Evolutionary conservation across 345 rosid genomes (phyloP), one percentile per base, ranked within the genome.

Genomic region (Brassica juncea): DNA sequence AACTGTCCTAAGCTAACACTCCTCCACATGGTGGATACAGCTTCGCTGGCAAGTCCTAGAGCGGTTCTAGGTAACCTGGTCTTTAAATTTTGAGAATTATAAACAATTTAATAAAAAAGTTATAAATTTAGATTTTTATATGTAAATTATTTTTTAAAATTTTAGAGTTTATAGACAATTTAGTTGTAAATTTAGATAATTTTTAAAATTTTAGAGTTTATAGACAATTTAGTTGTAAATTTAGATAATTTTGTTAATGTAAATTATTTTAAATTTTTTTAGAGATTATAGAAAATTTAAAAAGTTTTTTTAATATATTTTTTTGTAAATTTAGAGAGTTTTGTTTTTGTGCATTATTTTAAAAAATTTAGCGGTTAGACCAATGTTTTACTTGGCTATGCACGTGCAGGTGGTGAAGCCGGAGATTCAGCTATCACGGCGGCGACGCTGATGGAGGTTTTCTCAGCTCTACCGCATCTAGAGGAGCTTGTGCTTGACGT

Each of bases 401-500:
- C 4, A 47, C 16, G 1, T 47, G 55, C 4, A 47, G 55, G 55
- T 47, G 1, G 5, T 47, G 92, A 89, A 4, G 49, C 86, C 0
- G 99, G 88, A 60, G 98, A 91, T 28, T 88, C 97, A 0, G 83
- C 86, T 15, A 76, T 93, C 16, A 86, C 85, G 32, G 34, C 82
- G 32, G 85, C 55, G 7, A 75, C 84, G 4, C 55, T 93, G 31
- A 58, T 87, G 32, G 88, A 88, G 79, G 73, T 95, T 6, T 88
- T 91, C 34, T 27, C 85, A 1, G 83, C 83, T 16, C 82, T 93
- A 68, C 87, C 88, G 3, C 35, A 84, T 74, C 81, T 93, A 3
- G 91, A 90, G 71, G 96, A 93, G 65, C 70, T 95, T 73, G 88
- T 81, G 54, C 86, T 91, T 9, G 92, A 92, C 66, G 86, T 90